Conservation (phyloP, 78 protist species). For the Guillardia theta region DNA sequence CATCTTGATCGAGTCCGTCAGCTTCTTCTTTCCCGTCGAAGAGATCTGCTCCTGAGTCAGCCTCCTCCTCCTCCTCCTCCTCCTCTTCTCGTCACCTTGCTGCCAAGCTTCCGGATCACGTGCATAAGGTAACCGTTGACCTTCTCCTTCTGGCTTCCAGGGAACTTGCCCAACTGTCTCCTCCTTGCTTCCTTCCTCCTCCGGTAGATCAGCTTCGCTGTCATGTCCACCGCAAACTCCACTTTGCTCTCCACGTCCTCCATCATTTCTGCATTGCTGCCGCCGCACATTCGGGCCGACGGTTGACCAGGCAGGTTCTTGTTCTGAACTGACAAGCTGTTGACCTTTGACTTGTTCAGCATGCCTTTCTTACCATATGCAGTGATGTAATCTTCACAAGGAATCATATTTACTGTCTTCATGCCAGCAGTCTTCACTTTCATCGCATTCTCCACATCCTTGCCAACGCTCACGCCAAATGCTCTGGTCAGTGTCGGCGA, state of each 20-base stretch:
- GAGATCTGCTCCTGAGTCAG: not conserved
- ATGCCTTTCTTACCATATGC: too few relatives aligned
- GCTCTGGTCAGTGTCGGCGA: not conserved
- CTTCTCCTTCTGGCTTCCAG: not conserved
- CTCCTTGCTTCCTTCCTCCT: not conserved
- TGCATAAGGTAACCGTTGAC: not conserved
- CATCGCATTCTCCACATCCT: too few relatives aligned
- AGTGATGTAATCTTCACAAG: too few relatives aligned
- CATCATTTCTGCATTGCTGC: not conserved
- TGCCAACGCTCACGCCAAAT: not conserved
- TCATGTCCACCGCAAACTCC: constrained; percentile 12
- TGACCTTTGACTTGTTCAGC: not conserved
- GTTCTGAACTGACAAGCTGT: not conserved
- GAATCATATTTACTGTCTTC: not conserved
- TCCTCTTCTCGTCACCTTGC: too few relatives aligned
- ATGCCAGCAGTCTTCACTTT: too few relatives aligned
- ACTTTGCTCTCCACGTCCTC: not conserved
- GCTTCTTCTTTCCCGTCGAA: not conserved
- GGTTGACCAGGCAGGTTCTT: not conserved
- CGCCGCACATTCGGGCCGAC: not conserved
- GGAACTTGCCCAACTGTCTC: not conserved
- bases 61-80: too few relatives aligned
- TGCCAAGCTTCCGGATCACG: not conserved
- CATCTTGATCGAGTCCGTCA: not conserved
- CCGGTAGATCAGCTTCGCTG: constrained; percentile 1